These are phyloP conservation scores for Ceratocystis colombiana DNA, from an alignment of 2,329 filamentous ascomycete genomes.

Conservation along the genomic window DNA sequence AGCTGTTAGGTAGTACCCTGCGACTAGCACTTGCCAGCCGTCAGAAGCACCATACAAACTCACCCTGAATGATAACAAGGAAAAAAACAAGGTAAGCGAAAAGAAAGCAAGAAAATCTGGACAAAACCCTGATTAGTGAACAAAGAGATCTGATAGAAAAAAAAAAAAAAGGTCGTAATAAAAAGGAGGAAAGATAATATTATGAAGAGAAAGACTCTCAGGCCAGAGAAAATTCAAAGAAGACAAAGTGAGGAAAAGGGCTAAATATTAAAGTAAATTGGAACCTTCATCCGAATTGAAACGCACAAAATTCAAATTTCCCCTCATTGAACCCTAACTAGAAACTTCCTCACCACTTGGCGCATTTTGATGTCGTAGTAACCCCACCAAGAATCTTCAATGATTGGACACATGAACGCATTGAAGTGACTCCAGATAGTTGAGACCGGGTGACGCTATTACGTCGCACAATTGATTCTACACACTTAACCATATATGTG, in stretches of 20 bases:
- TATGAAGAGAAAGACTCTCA: neutral
- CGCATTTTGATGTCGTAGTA: neutral
- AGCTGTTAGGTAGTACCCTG: neutral
- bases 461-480: neutral
- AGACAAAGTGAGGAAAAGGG: neutral
- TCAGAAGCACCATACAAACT: neutral
- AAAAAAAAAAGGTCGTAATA: neutral
- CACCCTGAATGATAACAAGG: neutral
- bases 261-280: neutral
- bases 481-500: neutral
- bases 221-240: neutral
- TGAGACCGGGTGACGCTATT: neutral
- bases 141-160: neutral
- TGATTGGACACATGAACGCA: neutral
- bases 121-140: neutral
- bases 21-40: neutral
- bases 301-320: neutral
- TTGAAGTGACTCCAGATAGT: neutral
- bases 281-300: neutral
- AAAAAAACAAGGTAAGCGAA: neutral
- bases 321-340: slow-evolving; percentile 11
- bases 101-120: neutral
- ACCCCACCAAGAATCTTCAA: neutral
- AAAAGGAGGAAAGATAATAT: neutral
- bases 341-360: neutral